Evolutionary conservation across 2,329 filamentous ascomycete species (phyloP).

Genomic region (Hypoxylon sp.): DNA sequence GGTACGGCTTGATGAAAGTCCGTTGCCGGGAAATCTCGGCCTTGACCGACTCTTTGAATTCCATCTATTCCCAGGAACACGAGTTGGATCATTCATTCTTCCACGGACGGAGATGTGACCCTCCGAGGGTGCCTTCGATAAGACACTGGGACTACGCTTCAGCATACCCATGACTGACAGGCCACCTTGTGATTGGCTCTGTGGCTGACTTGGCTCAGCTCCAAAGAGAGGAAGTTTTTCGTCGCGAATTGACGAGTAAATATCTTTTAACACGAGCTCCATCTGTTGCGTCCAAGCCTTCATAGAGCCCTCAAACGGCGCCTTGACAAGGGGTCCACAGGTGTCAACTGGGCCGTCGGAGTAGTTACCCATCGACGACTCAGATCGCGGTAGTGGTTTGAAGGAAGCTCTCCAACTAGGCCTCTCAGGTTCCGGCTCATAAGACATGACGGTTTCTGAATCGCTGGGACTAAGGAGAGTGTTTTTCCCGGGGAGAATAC

Average conservation of each 20-base stretch:
- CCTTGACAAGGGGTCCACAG: conserved; percentile 83
- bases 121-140: conserved; percentile 95
- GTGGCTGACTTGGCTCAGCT: conserved; percentile 66
- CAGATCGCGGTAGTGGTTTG: conserved; percentile 64
- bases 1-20: conserved; percentile 90
- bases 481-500: conserved; percentile 65
- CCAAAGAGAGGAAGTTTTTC: conserved; percentile 90
- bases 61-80: conserved; percentile 77
- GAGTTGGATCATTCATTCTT: conserved; percentile 73
- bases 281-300: conserved; percentile 91
- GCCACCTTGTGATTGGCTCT: conserved; percentile 68
- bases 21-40: conserved; percentile 81
- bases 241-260: conserved; percentile 90
- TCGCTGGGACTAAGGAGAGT: conserved; percentile 49
- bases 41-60: conserved; percentile 88
- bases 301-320: conserved; percentile 80
- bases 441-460: conserved; percentile 41
- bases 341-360: conserved; percentile 62
- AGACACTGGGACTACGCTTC: conserved; percentile 87
- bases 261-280: conserved; percentile 91
- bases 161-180: conserved; percentile 84
- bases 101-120: conserved; percentile 78
- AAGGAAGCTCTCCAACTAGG: conserved; percentile 62
- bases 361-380: conserved; percentile 59
- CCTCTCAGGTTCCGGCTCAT: conserved; percentile 48